A percentile compares a stretch with the other conserved stretches of the same genome.
These are phyloP conservation scores for Nasturtium officinale DNA, from an alignment of 345 rosid species.

Conservation along the genomic window DNA sequence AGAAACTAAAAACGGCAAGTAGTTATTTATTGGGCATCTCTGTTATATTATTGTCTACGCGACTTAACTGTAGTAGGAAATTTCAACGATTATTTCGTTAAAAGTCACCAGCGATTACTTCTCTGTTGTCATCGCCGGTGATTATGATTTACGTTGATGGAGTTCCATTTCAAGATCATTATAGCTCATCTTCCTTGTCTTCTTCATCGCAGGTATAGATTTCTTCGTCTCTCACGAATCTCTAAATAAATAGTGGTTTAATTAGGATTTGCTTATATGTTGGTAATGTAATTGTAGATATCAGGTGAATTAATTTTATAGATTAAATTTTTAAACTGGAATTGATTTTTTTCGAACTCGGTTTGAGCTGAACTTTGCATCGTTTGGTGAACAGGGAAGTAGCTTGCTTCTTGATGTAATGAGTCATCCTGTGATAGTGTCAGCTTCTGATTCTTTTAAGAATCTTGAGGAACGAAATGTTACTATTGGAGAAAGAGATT, in stretches of 20 bases:
- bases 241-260: not conserved
- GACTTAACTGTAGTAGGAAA: not conserved
- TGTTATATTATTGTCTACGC: no score
- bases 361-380: not conserved
- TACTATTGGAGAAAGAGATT: constrained; percentile 30
- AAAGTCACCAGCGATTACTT: constrained; percentile 33
- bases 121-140: constrained; percentile 16
- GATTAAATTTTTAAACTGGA: not conserved
- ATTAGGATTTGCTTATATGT: not conserved
- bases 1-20: constrained; percentile 7
- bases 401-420: constrained; percentile 52
- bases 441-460: constrained; percentile 57
- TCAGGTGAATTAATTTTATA: not conserved
- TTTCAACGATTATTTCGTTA: not conserved
- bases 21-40: not conserved
- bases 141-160: constrained; percentile 53
- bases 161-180: constrained; percentile 21
- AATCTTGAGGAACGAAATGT: constrained; percentile 52
- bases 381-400: constrained; percentile 49
- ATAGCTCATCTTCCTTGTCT: constrained; percentile 28
- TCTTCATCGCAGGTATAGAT: constrained; percentile 41
- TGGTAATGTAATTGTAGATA: not conserved
- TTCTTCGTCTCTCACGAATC: constrained; percentile 29
- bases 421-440: constrained; percentile 59
- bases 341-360: not conserved